phyloP scores from a whole-genome alignment of 1,284 basidiomycete genomes.

The Fomitopsis palustris region DNA sequence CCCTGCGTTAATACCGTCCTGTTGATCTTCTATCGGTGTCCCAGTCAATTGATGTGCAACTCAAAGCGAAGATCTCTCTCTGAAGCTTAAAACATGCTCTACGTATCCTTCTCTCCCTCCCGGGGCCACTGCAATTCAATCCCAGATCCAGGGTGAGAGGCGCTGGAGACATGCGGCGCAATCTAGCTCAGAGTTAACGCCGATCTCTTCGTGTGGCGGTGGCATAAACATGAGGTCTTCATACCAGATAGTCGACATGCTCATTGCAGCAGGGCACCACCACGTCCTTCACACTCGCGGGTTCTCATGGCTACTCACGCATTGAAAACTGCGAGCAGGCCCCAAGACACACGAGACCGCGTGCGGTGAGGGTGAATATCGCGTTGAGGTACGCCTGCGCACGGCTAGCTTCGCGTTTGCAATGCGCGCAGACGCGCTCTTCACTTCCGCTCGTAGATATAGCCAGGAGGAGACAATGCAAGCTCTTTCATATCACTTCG shows the following conservation, averaged over 20 bases:
- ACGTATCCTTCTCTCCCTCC: background rate
- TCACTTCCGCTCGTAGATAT: background rate
- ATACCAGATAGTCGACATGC: background rate
- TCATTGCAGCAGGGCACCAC: background rate
- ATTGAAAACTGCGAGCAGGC: background rate
- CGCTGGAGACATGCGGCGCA: background rate
- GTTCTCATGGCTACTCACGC: background rate
- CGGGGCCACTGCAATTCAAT: background rate
- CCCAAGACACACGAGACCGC: background rate
- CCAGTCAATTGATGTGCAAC: background rate
- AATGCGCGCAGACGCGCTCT: background rate
- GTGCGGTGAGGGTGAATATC: background rate
- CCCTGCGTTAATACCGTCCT: background rate
- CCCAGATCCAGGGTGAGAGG: background rate
- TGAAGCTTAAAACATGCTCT: background rate
- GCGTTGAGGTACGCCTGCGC: background rate
- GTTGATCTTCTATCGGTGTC: background rate
- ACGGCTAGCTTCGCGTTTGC: background rate
- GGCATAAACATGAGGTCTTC: background rate
- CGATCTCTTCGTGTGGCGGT: background rate
- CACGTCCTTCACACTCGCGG: background rate
- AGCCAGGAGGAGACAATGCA: background rate
- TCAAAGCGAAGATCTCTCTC: background rate
- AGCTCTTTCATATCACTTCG: background rate
- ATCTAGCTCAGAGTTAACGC: background rate